These are phyloP conservation scores for Coprinopsis strossmayeri DNA, from an alignment of 768 basidiomycete genomes.

Conservation along the genomic window DNA sequence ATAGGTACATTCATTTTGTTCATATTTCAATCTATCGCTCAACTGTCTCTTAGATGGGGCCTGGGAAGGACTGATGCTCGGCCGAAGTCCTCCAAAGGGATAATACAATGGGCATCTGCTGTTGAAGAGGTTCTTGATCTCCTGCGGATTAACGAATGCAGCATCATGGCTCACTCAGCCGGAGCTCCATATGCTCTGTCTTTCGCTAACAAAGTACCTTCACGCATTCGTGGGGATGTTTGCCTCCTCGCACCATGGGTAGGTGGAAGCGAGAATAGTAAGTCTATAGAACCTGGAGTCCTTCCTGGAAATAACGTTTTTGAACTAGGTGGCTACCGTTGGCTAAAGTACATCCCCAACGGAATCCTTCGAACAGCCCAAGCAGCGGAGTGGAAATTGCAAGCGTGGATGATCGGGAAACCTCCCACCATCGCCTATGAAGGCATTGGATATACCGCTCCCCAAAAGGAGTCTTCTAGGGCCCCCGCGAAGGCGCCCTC, in stretches of 20 bases:
- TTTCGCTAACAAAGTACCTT: slow-evolving; percentile 67
- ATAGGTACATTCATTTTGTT: slow-evolving; percentile 49
- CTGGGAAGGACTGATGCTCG: slow-evolving; percentile 79
- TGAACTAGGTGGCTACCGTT: slow-evolving; percentile 74
- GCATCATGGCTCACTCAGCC: slow-evolving; percentile 92
- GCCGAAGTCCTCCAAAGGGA: slow-evolving; percentile 64
- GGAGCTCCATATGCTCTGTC: slow-evolving; percentile 93
- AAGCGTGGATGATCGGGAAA: slow-evolving; percentile 97
- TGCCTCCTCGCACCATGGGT: slow-evolving; percentile 96
- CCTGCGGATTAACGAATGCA: slow-evolving; percentile 70
- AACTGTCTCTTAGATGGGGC: slow-evolving; percentile 63
- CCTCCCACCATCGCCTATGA: slow-evolving; percentile 80
- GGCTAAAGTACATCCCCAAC: slow-evolving; percentile 95
- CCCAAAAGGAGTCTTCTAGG: slow-evolving; percentile 14
- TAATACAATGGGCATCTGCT: slow-evolving; percentile 85
- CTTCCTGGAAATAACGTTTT: slow-evolving; percentile 10
- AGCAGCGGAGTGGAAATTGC: slow-evolving; percentile 95
- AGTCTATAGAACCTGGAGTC: slow-evolving; percentile 22
- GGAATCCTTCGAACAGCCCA: slow-evolving; percentile 91
- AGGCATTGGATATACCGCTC: slow-evolving; percentile 77
- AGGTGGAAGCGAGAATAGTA: slow-evolving; percentile 82
- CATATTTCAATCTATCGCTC: slow-evolving; percentile 12
- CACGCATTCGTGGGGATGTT: slow-evolving; percentile 76
- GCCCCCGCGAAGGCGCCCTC: slow-evolving; percentile 22
- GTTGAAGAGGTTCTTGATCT: slow-evolving; percentile 88